These are phyloP conservation scores for Coix lacrymajobi DNA, from an alignment of 176 grass and related monocot genomes.

Conservation along the genomic window DNA sequence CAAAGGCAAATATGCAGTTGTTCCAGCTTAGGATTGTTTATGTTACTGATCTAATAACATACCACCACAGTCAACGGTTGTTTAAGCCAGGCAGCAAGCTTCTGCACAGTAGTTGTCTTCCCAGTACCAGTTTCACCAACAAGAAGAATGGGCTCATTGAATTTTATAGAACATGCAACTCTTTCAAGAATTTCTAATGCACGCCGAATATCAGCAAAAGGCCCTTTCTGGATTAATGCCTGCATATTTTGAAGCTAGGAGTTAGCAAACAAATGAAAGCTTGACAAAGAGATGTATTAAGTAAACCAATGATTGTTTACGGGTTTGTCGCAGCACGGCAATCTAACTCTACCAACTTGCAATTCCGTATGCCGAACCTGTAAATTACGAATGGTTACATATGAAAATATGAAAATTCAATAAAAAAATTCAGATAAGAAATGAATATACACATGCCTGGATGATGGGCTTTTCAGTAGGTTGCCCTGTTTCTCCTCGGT, in stretches of 20 bases:
- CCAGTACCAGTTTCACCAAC: constrained; percentile 98
- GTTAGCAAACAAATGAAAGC: constrained; percentile 19
- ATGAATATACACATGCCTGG: constrained; percentile 42
- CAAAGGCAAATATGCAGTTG: neutral
- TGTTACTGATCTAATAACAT: constrained; percentile 12
- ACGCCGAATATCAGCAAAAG: constrained; percentile 73
- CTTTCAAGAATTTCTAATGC: constrained; percentile 76
- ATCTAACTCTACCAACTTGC: constrained; percentile 79
- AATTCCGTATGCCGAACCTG: constrained; percentile 48
- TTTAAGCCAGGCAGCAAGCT: constrained; percentile 78
- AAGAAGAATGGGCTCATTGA: constrained; percentile 89
- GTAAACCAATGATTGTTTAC: constrained; percentile 30
- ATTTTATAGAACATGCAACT: constrained; percentile 80
- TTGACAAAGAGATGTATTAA: neutral
- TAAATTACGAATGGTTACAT: constrained; percentile 28
- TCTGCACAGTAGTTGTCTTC: constrained; percentile 92
- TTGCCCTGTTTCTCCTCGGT: constrained; percentile 36
- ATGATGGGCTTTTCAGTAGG: constrained; percentile 58
- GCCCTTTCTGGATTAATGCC: constrained; percentile 48
- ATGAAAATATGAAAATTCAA: neutral
- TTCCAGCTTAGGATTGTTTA: neutral
- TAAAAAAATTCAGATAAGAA: constrained; percentile 2
- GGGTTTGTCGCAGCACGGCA: constrained; percentile 45
- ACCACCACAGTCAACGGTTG: constrained; percentile 85
- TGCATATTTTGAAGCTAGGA: constrained; percentile 21